These are phyloP conservation scores for Exophiala bonariae DNA, from an alignment of 2,329 filamentous ascomycete species.

Conservation along the genomic window DNA sequence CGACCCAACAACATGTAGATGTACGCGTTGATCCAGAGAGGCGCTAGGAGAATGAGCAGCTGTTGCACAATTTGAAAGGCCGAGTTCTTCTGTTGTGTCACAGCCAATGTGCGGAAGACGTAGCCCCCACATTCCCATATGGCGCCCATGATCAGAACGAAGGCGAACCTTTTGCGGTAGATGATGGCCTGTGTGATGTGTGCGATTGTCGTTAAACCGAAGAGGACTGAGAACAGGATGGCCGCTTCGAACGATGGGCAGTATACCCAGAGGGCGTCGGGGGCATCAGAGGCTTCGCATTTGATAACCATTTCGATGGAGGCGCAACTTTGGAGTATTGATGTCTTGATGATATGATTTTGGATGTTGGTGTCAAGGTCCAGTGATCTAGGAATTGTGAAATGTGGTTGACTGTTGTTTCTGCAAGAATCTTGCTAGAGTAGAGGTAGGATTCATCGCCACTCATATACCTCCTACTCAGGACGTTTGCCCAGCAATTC, in stretches of 20 bases:
- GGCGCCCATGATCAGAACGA: constrained; percentile 47
- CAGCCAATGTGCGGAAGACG: constrained; percentile 31
- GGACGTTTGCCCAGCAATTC: background rate
- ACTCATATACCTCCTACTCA: background rate
- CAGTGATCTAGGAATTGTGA: background rate
- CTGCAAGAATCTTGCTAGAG: background rate
- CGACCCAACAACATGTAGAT: constrained; percentile 49
- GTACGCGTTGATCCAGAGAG: constrained; percentile 51
- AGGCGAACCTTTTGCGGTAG: constrained; percentile 41
- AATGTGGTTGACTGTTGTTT: background rate
- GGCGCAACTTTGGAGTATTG: background rate
- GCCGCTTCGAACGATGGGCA: constrained; percentile 40
- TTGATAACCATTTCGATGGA: background rate
- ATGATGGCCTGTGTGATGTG: constrained; percentile 39
- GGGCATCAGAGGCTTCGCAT: constrained; percentile 15
- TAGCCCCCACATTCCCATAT: constrained; percentile 46
- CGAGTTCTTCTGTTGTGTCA: constrained; percentile 15
- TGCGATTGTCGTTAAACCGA: constrained; percentile 32
- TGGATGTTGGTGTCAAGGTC: background rate
- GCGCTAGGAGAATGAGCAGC: constrained; percentile 47
- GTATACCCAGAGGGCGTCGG: constrained; percentile 32
- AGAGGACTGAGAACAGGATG: constrained; percentile 37
- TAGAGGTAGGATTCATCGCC: background rate
- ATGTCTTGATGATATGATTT: background rate
- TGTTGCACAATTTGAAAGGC: constrained; percentile 33